A percentile compares a stretch with the other conserved stretches of the same genome.
These are phyloP conservation scores for Colletotrichum ledebouriae DNA, from an alignment of 2,329 filamentous ascomycete species.

Conservation along the genomic window DNA sequence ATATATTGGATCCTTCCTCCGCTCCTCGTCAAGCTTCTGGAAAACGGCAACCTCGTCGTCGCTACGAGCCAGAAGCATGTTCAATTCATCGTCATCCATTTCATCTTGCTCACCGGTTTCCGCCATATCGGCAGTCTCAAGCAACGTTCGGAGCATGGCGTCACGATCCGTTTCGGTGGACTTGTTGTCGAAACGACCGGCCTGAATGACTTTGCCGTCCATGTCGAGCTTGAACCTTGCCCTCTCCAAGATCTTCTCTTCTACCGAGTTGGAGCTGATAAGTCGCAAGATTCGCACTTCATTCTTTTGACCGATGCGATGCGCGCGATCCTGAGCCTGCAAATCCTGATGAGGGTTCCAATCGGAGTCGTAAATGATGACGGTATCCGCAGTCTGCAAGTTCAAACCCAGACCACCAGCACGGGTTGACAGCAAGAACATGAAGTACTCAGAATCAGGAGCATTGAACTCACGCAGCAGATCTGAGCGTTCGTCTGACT, in stretches of 20 bases:
- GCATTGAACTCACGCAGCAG: slow-evolving; percentile 91
- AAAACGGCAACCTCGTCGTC: slow-evolving; percentile 85
- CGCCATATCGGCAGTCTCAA: slow-evolving; percentile 84
- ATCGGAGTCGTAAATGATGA: slow-evolving; percentile 99
- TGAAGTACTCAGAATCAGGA: slow-evolving; percentile 92
- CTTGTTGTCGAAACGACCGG: slow-evolving; percentile 99
- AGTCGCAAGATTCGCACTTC: slow-evolving; percentile 96
- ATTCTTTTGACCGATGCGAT: slow-evolving; percentile 99
- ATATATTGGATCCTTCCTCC: slow-evolving; percentile 75
- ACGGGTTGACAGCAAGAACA: slow-evolving; percentile 98
- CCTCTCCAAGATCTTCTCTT: slow-evolving; percentile 98
- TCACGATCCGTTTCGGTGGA: slow-evolving; percentile 99
- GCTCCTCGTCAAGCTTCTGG: slow-evolving; percentile 85
- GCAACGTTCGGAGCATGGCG: slow-evolving; percentile 91
- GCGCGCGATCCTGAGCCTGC: slow-evolving; percentile 98
- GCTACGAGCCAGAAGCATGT: slow-evolving; percentile 90
- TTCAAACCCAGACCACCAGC: slow-evolving; percentile 98
- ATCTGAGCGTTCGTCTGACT: slow-evolving; percentile 96
- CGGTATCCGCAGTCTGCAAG: slow-evolving; percentile 95
- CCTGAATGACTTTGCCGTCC: slow-evolving; percentile 99
- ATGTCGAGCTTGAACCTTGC: slow-evolving; percentile 98
- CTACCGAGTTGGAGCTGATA: slow-evolving; percentile 96
- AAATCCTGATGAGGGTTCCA: slow-evolving; percentile 99
- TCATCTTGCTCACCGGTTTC: slow-evolving; percentile 86
- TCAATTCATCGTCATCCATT: slow-evolving; percentile 98